A percentile compares a stretch with the other conserved stretches of the same genome.
Conservation (phyloP, 768 basidiomycete genomes). For the Candolleomyces eurysporus region DNA sequence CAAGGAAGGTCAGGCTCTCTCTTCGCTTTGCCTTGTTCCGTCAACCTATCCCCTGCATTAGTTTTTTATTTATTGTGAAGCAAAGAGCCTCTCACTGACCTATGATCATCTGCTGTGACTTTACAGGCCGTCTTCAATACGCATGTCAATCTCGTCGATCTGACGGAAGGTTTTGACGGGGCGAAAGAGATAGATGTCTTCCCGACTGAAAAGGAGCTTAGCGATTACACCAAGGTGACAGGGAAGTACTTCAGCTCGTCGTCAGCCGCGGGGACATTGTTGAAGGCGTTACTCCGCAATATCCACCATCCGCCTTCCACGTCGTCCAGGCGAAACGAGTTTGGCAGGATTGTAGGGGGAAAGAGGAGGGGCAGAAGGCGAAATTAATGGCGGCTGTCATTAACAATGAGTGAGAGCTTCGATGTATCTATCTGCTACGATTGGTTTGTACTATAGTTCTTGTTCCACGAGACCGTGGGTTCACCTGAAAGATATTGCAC, state of each 20-base stretch:
- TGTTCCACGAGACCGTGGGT: too few species aligned
- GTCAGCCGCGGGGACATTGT: slow-evolving; percentile 2
- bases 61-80: too few species aligned
- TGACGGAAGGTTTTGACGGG: slow-evolving; percentile 6
- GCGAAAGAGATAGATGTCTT: neutral
- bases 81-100: too few species aligned
- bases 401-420: too few species aligned
- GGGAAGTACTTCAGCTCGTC: slow-evolving; percentile 1
- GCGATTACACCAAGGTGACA: slow-evolving; percentile 5
- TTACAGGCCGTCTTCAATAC: slow-evolving; percentile 1
- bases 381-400: too few species aligned
- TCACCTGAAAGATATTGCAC: too few species aligned
- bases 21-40: too few species aligned
- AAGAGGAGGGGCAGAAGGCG: neutral
- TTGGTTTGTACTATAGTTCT: too few species aligned
- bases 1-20: neutral
- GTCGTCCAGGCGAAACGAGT: neutral
- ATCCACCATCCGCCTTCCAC: neutral
- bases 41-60: neutral
- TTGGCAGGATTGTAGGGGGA: neutral
- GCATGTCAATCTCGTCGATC: slow-evolving; percentile 13
- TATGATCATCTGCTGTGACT: neutral
- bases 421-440: too few species aligned
- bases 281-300: slow-evolving; percentile 8
- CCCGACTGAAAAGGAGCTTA: slow-evolving; percentile 3